Conservation (phyloP, 306 rosid genomes). For the Luffa acutangula region DNA sequence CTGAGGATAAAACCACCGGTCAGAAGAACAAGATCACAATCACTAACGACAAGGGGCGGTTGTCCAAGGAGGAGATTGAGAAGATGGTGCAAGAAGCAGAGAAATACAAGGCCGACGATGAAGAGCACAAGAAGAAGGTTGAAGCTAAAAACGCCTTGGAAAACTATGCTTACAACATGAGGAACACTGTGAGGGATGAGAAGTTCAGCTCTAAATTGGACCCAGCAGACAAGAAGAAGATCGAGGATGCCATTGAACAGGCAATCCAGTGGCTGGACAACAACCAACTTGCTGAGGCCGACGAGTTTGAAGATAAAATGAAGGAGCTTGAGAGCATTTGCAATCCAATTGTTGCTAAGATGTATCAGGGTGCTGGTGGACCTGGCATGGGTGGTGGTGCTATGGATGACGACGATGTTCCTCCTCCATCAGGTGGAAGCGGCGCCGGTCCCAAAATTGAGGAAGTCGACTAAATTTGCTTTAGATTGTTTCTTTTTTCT, state of each 20-base stretch:
- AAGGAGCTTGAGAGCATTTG: constrained; percentile 45
- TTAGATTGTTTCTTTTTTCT: background rate
- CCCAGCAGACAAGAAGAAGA: constrained; percentile 33
- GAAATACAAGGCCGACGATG: constrained; percentile 56
- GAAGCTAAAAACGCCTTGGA: constrained; percentile 43
- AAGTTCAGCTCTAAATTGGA: constrained; percentile 29
- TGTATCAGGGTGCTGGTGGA: constrained; percentile 50
- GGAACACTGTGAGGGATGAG: constrained; percentile 42
- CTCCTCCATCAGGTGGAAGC: constrained; percentile 26
- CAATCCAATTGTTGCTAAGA: constrained; percentile 54
- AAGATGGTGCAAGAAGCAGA: constrained; percentile 56
- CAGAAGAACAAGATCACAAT: constrained; percentile 50
- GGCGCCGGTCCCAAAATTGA: constrained; percentile 61
- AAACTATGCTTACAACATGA: constrained; percentile 42
- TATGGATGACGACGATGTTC: constrained; percentile 28
- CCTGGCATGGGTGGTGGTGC: constrained; percentile 29
- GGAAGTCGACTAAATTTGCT: constrained; percentile 38
- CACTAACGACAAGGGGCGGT: constrained; percentile 44
- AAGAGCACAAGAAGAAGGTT: constrained; percentile 51
- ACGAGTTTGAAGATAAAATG: constrained; percentile 58
- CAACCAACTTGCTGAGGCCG: constrained; percentile 45
- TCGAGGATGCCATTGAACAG: constrained; percentile 39
- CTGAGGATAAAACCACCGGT: constrained; percentile 37
- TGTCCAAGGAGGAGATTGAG: constrained; percentile 43
- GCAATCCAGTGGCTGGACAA: constrained; percentile 47